Conservation (phyloP, 768 basidiomycete species). For the Hygrophorus russula region DNA sequence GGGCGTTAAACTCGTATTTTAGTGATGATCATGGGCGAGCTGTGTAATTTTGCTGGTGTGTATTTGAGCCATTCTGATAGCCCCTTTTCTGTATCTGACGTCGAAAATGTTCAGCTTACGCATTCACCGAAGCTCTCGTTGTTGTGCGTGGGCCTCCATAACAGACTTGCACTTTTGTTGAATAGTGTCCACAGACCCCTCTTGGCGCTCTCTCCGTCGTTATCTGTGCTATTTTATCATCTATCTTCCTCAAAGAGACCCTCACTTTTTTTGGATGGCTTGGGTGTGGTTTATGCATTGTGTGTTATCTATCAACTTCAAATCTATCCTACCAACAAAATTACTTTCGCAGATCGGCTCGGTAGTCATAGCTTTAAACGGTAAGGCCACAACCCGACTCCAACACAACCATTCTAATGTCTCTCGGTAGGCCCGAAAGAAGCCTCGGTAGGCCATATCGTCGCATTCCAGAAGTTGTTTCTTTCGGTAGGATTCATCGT, state of each 20-base stretch:
- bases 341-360: constrained; percentile 52
- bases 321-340: constrained; percentile 2
- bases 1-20: constrained; percentile 5
- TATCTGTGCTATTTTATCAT: constrained; percentile 86
- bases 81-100: constrained; percentile 9
- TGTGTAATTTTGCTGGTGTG: constrained; percentile 78
- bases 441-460: constrained; percentile 56
- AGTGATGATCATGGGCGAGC: constrained; percentile 90
- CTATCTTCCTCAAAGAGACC: constrained; percentile 86
- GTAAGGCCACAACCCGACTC: constrained; percentile 17
- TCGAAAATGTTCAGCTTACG: constrained; percentile 45
- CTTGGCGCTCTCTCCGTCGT: constrained; percentile 96
- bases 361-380: constrained; percentile 85
- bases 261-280: constrained; percentile 97
- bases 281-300: constrained; percentile 85
- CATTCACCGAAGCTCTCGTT: constrained; percentile 86
- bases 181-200: constrained; percentile 50
- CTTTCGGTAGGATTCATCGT: constrained; percentile 74
- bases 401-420: constrained; percentile 16
- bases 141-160: constrained; percentile 44
- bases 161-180: constrained; percentile 2
- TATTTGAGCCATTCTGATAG: constrained; percentile 20
- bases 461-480: constrained; percentile 68
- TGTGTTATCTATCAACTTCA: constrained; percentile 24
- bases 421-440: constrained; percentile 50